Evolutionary conservation across 176 grass and related monocot genomes (phyloP), one percentile per base, ranked within the genome.

Genomic region (Cymbopogon citratus): DNA sequence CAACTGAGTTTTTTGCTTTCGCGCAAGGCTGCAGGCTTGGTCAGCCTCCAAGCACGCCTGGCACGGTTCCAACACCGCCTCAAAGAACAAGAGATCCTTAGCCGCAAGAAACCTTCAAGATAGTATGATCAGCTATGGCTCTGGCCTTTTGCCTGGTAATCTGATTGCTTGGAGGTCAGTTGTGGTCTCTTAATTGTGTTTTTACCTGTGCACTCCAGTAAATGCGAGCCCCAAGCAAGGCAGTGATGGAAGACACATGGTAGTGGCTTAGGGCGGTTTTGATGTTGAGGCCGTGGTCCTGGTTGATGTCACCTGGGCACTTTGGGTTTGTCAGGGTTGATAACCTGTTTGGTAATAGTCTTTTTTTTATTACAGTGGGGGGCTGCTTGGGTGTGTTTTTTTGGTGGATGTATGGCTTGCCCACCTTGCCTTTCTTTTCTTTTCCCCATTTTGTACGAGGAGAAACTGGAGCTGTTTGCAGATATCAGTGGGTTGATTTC

Each of bases 1-100:
- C 96, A 95, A 57, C 65, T 98, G 75, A 98, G 90, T 46, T 98
- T 98, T 81, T 87, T 98, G 81, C 73, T 98, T 12, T 95, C 96
- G 12, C 92, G 92, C 39, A 98, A 98, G 84, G 95, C 92, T 38
- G 88, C 95, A 7, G 95, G 95, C 44, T 81, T 98, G 71, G 92
- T 98, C 44, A 95, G 95, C 71, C 90, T 98, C 45, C 96, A 98
- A 76, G 96, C 95, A 66, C 88, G 92, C 18, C 64, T 98, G 28
- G 91, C 96, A 12, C 80, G 96, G n/a, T 98, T 98, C 76, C 96
- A 98, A 27, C 96, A 98, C 27, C 90, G 87, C 34, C 92, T 98
- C 11, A 98, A 98, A 90, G 96, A 98, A 59, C 92, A 98, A 62
- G 96, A 95, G 82, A 98, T 98, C 71, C 92, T 98, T 25, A 88